Evolutionary conservation across 106 monocot genomes (phyloP), one percentile per base, ranked within the genome.

Genomic region (Phalaenopsis equestris): DNA sequence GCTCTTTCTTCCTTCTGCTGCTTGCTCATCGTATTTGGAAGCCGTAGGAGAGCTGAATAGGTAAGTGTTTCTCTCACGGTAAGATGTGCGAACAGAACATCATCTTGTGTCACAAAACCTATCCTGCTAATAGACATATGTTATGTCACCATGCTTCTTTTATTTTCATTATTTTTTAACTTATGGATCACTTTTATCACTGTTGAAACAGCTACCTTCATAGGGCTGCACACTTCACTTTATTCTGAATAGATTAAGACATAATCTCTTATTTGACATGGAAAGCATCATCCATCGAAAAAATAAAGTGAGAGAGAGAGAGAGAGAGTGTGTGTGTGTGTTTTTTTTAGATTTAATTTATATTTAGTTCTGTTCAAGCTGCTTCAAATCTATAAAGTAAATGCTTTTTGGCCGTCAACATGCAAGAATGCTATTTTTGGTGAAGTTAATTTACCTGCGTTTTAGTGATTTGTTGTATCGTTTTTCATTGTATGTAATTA

Each of bases 61-160:
- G 87, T 90, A 77, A 95, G 82, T 81, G 92, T 95, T 72, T 95
- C 90, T 77, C 82, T 92, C 41, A 95, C 92, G 15, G 90, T 95
- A 75, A 95, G 90, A 84, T 92, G 92, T 12, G 89, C 84, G 82
- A 90, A 92, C 37, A 92, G 81, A 85, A 92, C 89, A 77, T 95
- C 92, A 67, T 95, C 92, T 76, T 95, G 92, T 68, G 90, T 89
- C 77, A 90, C 90, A 23, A 95, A 92, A 42, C 95, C 94, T 79
- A 92, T 90, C 88, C 94, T 95, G 94, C 61, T 42, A 86, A 73
- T 42, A 65, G 8, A 75, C 17, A 45, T 75, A 8, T 19, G 43
- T 75, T 75, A 73, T 42, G 42, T 6, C 43, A 39, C 70, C 70
- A 70, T 70, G 12, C 18, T 70, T 38, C 38, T 70, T 11, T 3